Base-by-base conservation (phyloP, 1,284 basidiomycete genomes). In the Cutaneotrichosporon dermatis region DNA sequence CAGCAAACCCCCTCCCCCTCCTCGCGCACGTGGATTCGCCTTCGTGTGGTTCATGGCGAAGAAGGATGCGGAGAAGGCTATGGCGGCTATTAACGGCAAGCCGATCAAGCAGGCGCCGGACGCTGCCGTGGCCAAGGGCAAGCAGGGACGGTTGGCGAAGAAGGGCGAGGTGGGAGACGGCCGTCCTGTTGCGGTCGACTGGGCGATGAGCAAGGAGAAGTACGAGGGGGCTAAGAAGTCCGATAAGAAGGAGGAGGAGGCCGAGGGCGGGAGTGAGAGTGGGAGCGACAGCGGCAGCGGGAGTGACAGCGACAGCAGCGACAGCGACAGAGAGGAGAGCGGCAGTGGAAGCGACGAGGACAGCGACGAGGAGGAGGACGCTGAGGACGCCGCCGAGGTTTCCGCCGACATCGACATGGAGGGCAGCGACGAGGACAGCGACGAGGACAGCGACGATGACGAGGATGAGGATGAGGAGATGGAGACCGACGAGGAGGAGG, bases 1-100 rank as follows among this genome's bases (percentile, higher is more conserved):
- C 0, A 57, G 66, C 40, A 76, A 75, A 55, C 72, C 77, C 4
- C 59, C 71, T 12, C 72, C 72, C 0, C 75, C 71, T 16, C 75
- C 77, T 2, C 81, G 85, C 25, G 83, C 83, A 33, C 88, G 90
- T 66, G 94, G 95, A 0, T 99, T 96, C 69, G 95, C 92, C 0
- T 98, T 99, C 70, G 87, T 98, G 11, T 97, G 93, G 92, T 93
- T 92, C 83, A 78, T 93, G 63, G 88, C 86, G 64, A 86, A 85
- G 69, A 87, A 88, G 62, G 90, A 94, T 70, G 94, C 93, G 4
- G 88, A 92, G 72, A 81, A 82, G 52, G 95, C 93, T 0, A 83
- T 98, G 64, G 86, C 87, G 65, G 85, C 82, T 5, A 85, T 91
- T 63, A 98, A 98, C 71, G 93, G 92, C 11, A 86, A 84, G 77